Conservation (phyloP, 345 rosid species). For the Geranium rotundifolium region DNA sequence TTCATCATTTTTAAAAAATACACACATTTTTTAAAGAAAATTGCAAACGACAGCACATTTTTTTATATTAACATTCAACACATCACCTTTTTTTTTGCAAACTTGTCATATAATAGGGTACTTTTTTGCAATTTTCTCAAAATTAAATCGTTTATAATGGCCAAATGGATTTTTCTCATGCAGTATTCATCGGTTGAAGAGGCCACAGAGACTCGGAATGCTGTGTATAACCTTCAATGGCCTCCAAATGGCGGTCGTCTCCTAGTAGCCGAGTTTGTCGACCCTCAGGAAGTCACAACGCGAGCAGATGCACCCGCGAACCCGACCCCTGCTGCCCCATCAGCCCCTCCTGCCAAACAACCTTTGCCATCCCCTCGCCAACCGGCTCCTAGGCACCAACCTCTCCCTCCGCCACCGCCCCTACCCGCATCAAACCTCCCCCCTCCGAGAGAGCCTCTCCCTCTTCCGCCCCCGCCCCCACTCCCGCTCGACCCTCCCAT, state of each 20-base stretch:
- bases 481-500: slow-evolving; percentile 64
- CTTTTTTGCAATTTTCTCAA: no score
- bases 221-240: slow-evolving; percentile 87
- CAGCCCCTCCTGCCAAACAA: slow-evolving; percentile 22
- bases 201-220: slow-evolving; percentile 76
- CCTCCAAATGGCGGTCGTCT: slow-evolving; percentile 91
- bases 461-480: slow-evolving; percentile 52
- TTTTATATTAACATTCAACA: no score
- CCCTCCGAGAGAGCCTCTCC: slow-evolving; percentile 52
- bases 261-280: slow-evolving; percentile 78
- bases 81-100: no score
- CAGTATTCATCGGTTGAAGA: slow-evolving; percentile 88
- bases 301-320: slow-evolving; percentile 41
- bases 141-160: no score
- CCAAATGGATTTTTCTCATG: no score
- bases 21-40: no score
- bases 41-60: no score
- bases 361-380: slow-evolving; percentile 45
- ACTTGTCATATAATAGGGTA: no score
- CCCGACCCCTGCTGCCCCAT: slow-evolving; percentile 15
- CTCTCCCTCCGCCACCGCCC: slow-evolving; percentile 45
- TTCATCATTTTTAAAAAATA: no score
- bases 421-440: slow-evolving; percentile 63
- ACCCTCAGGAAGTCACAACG: slow-evolving; percentile 63
- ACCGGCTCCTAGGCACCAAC: slow-evolving; percentile 47